phyloP scores from a whole-genome alignment of 352 stramenopile genomes.

The Hyaloperonospora arabidopsidis region DNA sequence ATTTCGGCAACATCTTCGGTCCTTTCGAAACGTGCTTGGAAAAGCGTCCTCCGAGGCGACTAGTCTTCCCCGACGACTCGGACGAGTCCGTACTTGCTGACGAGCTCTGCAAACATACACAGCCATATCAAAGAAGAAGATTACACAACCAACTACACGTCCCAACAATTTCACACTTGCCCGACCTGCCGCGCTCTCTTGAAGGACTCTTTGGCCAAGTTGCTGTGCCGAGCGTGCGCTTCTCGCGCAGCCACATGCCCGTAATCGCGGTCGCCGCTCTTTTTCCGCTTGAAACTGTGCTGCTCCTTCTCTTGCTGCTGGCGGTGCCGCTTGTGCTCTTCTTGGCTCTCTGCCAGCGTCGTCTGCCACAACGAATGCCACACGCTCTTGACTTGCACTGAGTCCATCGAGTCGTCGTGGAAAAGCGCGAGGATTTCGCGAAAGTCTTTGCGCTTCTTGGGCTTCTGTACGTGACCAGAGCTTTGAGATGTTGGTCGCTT shows the following conservation, averaged over 20 bases:
- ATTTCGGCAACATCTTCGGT: conserved; percentile 75
- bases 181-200: conserved; percentile 55
- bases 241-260: conserved; percentile 7
- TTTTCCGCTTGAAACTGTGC: conserved; percentile 28
- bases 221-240: conserved; percentile 13
- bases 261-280: conserved; percentile 21
- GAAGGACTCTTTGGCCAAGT: conserved; percentile 25
- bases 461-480: conserved; percentile 8
- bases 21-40: conserved; percentile 26
- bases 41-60: conserved; percentile 35
- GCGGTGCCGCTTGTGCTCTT: conserved; percentile 43
- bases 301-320: conserved; percentile 24
- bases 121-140: neutral
- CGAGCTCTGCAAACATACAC: conserved; percentile 23
- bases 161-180: neutral
- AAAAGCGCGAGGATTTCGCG: conserved; percentile 63
- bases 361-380: conserved; percentile 45
- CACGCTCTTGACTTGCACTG: conserved; percentile 9
- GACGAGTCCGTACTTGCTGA: conserved; percentile 31
- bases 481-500: conserved; percentile 4
- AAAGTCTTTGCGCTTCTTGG: conserved; percentile 51
- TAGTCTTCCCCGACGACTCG: conserved; percentile 50
- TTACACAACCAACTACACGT: neutral
- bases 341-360: conserved; percentile 50
- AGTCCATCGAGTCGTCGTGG: conserved; percentile 29